phyloP scores from a whole-genome alignment of 192 early-diverging fungal species.

The Allomyces javanicus region DNA sequence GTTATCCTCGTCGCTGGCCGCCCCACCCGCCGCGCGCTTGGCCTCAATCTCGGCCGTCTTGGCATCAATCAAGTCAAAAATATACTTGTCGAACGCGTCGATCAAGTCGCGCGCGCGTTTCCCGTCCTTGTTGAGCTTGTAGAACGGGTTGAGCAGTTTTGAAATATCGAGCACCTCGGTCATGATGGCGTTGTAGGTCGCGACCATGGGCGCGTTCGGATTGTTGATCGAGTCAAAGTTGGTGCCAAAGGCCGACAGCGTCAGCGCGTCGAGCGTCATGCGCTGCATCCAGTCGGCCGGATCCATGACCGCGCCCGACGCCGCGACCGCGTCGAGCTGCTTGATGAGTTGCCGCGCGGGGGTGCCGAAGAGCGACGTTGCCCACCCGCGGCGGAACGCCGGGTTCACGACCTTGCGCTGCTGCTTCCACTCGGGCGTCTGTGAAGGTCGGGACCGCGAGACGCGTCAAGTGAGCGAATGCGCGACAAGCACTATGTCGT shows the following conservation, averaged over 20 bases:
- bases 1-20: slow-evolving; percentile 2
- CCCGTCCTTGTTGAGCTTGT: slow-evolving; percentile 9
- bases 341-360: background rate
- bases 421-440: slow-evolving; percentile 1
- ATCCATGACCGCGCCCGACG: too few relatives aligned
- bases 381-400: background rate
- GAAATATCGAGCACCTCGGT: slow-evolving; percentile 10
- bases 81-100: background rate
- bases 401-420: slow-evolving; percentile 6
- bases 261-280: slow-evolving; percentile 34
- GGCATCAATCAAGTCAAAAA: slow-evolving; percentile 27
- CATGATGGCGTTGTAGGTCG: slow-evolving; percentile 21
- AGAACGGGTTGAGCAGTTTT: slow-evolving; percentile 12
- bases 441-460: slow-evolving; percentile 17
- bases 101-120: background rate
- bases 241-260: slow-evolving; percentile 28
- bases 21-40: background rate
- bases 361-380: background rate
- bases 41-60: slow-evolving; percentile 1
- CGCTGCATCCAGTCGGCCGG: slow-evolving; percentile 5
- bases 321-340: background rate
- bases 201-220: slow-evolving; percentile 19
- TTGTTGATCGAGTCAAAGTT: slow-evolving; percentile 27
- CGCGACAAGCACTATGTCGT: slow-evolving; percentile 23
- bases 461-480: slow-evolving; percentile 20